Evolutionary conservation across 768 basidiomycete species (phyloP), one percentile per base, ranked within the genome.

Genomic region (Lactifluus pinguis): DNA sequence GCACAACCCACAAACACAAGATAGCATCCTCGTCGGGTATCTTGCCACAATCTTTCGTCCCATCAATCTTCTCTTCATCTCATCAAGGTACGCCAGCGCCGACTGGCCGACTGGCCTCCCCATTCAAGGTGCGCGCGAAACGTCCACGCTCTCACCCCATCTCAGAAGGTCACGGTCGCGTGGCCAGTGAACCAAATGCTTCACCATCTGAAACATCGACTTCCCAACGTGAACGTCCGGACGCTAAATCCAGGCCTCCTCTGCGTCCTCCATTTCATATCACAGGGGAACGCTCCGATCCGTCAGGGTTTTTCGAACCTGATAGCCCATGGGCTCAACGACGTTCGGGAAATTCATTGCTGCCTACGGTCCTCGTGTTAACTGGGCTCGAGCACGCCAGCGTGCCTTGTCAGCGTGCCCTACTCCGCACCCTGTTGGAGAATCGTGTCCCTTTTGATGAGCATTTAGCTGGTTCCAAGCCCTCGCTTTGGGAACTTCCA

Each of bases 311-410:
- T 2, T 10, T 49, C 25, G 61, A 54, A 4, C 48, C 51, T 49
- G 49, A 62, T 34, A n/a, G 41, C 7, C 25, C 57, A 58, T 47
- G 21, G 29, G 10, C 36, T 17, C 47, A 13, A 49, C 54, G 32
- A 19, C 30, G 63, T 6, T 38, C 55, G 13, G 70, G 65, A 17
- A 63, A 59, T 25, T 62, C 73, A 21, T 77, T 59, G 66, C 76
- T 73, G 0, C 86, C 89, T 1, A 75, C 76, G 52, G 87, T 81
- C 3, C 72, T 91, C 3, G 85, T 90, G 4, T 69, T 89, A 7
- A 81, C 86, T 3, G 86, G 86, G 0, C 76, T 92, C n/a, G 88
- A 91, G 68, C 72, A 83, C 67, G 78, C 83, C 1, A 75, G 72
- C 50, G 59, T 77, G 14, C 68, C 77, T 1, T 80, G 80, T 6